Base-by-base conservation (phyloP, 1,284 basidiomycete species). In the Chiua sp. region DNA sequence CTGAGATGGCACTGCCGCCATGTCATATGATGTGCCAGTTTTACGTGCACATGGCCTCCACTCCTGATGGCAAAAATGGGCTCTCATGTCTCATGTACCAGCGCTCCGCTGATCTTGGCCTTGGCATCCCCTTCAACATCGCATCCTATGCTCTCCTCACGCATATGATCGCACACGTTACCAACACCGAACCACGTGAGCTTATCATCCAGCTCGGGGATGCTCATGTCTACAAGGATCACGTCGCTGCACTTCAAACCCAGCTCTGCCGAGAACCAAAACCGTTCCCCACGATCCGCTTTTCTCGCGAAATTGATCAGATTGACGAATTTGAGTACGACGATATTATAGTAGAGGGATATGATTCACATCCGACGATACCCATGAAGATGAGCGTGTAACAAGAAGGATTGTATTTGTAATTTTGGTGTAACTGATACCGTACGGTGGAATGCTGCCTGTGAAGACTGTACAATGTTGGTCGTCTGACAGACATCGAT, bases 21-120 rank as follows among this genome's bases (percentile, higher is more conserved):
- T 99, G 97, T 76, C 98, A 99, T 78, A 92, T 98, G 87, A 91
- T 99, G 75, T 98, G 95, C 78, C 97, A 99, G 73, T 99, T 99
- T 84, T 98, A 94, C 80, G 97, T 99, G 42, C 91, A 94, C 67
- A 87, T 96, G 35, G 90, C 94, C 0, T 77, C 84, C 12, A 69
- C 79, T 3, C 77, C 85, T 10, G 75, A 80, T 2, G 72, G 78
- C 7, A 88, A 87, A 63, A 91, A 91, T 2, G 87, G 86, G 63
- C 88, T 99, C 42, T 95, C 92, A 18, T 98, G 96, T 75, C 84
- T 98, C 55, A 98, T 99, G 95, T 98, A 93, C 80, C 97, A 99
- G 75, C 93, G 98, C 48, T 98, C 96, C 8, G 97, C 96, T 49
- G 97, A 99, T 73, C 85, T 98, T 10, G 97, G 97, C 1, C 91